Evolutionary conservation across 306 rosid species (phyloP).

Genomic region (Pueraria montana): DNA sequence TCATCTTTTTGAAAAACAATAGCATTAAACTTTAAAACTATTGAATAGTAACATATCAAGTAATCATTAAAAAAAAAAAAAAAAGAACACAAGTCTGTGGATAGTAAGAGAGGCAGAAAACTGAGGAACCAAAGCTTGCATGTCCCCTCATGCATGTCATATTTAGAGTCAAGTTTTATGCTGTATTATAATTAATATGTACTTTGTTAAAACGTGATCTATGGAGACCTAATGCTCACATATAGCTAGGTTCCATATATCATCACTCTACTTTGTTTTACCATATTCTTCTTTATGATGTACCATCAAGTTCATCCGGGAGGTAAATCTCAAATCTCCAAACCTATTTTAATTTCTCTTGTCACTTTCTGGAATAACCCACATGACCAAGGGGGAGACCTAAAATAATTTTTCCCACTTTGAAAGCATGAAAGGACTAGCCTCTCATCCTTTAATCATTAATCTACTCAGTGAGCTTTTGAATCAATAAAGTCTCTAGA

Average conservation of each 20-base stretch:
- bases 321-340: constrained; percentile 14
- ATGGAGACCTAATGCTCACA: neutral
- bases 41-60: neutral
- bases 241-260: neutral
- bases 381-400: constrained; percentile 41
- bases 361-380: constrained; percentile 22
- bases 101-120: constrained; percentile 54
- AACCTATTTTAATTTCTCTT: neutral
- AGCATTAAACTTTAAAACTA: neutral
- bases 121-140: constrained; percentile 55
- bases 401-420: constrained; percentile 57
- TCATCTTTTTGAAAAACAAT: neutral
- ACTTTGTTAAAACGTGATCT: neutral
- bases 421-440: constrained; percentile 52
- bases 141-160: neutral
- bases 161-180: neutral
- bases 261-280: constrained; percentile 29
- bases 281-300: constrained; percentile 35
- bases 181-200: neutral
- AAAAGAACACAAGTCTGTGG: constrained; percentile 38
- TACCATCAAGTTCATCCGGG: neutral
- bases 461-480: constrained; percentile 58
- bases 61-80: neutral
- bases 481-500: constrained; percentile 55
- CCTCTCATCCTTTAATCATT: constrained; percentile 62